These are phyloP conservation scores for Corinectria fuckeliana DNA, from an alignment of 2,329 filamentous ascomycete genomes.

Conservation along the genomic window DNA sequence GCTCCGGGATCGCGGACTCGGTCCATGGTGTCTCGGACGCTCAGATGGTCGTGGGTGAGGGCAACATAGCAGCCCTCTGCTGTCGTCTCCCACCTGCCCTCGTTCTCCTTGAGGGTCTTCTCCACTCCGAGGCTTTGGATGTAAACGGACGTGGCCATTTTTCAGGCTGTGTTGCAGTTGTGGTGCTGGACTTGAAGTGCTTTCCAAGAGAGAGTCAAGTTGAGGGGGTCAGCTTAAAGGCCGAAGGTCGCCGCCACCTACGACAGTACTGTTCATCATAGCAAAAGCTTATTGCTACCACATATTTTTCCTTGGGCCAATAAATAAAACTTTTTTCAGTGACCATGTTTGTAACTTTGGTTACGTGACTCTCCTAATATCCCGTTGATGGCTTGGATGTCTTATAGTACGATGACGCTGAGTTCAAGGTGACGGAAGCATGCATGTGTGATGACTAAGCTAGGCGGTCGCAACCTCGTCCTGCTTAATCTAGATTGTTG, in stretches of 20 bases:
- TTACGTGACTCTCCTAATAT: background rate
- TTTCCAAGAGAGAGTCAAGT: conserved; percentile 11
- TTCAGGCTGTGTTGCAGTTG: background rate
- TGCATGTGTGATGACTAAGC: conserved; percentile 9
- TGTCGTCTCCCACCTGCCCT: conserved; percentile 48
- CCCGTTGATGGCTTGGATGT: background rate
- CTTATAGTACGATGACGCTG: background rate
- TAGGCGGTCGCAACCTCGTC: background rate
- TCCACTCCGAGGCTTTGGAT: background rate
- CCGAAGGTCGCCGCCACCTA: background rate
- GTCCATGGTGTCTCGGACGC: conserved; percentile 64
- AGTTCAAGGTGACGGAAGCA: background rate
- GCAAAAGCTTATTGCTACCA: background rate
- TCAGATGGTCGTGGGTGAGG: conserved; percentile 68
- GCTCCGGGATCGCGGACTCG: conserved; percentile 75
- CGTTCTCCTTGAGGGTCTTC: conserved; percentile 10
- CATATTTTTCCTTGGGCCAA: background rate
- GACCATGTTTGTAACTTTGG: background rate
- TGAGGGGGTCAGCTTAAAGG: background rate
- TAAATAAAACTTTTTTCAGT: background rate
- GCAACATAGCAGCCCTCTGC: conserved; percentile 68
- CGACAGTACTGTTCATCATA: background rate
- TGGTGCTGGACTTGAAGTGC: background rate
- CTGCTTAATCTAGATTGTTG: background rate
- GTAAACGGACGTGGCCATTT: conserved; percentile 19